Conservation (phyloP, 139 green algal genomes). For the Zygnema circumcarinatum region DNA sequence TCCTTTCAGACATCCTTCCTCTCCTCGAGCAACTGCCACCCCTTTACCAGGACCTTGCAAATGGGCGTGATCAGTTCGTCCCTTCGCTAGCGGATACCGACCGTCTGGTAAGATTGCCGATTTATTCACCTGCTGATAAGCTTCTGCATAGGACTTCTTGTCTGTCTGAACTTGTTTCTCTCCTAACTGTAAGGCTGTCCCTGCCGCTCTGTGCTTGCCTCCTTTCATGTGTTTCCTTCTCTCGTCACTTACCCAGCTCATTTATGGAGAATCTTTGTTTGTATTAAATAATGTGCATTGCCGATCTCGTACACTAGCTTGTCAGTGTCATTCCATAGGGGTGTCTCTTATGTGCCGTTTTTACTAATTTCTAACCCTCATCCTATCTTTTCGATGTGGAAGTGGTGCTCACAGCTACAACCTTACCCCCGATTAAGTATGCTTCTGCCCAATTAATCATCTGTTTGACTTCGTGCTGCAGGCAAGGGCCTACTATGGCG, state of each 20-base stretch:
- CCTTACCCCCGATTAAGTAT: too few relatives aligned
- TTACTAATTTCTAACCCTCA: too few relatives aligned
- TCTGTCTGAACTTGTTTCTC: not conserved
- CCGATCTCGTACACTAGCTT: too few relatives aligned
- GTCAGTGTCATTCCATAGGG: too few relatives aligned
- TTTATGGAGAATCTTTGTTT: too few relatives aligned
- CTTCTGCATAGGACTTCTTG: not conserved
- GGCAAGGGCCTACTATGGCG: conserved; percentile 53
- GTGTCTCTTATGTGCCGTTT: too few relatives aligned
- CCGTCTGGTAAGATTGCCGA: conserved; percentile 64
- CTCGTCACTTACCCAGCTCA: not conserved
- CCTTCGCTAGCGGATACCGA: conserved; percentile 79
- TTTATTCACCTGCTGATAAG: not conserved
- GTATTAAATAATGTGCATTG: too few relatives aligned
- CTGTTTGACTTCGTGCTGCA: too few relatives aligned
- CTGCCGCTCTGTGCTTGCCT: not conserved
- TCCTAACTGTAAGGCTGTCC: not conserved
- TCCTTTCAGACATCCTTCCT: conserved; percentile 80
- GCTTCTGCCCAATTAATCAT: too few relatives aligned
- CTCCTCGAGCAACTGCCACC: conserved; percentile 86
- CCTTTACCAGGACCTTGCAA: conserved; percentile 83
- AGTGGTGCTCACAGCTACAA: too few relatives aligned
- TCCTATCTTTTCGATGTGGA: too few relatives aligned
- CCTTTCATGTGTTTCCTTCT: not conserved
- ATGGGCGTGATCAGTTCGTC: conserved; percentile 80